Evolutionary conservation across 345 rosid species (phyloP), one percentile per base, ranked within the genome.

Genomic region (Eucalyptus pauciflora): DNA sequence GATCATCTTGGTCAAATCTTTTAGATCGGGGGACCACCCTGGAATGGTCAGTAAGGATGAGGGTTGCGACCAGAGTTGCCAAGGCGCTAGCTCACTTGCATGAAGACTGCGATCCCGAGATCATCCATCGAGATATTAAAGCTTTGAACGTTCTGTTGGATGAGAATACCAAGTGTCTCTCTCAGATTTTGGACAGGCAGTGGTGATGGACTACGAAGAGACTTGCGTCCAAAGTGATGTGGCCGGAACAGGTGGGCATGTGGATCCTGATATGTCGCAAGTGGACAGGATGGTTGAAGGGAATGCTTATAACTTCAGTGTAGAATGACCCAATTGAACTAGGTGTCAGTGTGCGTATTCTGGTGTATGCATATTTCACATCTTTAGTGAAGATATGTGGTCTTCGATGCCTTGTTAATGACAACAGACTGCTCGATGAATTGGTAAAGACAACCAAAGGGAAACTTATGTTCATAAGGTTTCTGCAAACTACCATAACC

Each of bases 331-430:
- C 20, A 14, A n/a, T 64, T 13, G 71, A 2, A n/a, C 20, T 6
- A 64, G 71, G 37, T n/a, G 71, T 64, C 10, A 0, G 0, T 62
- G 69, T 62, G 69, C 69, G 0, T 29, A 62, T 62, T 12, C 4
- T 62, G 69, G 69, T 13, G 31, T 6, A 27, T 62, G 69, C 69
- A 62, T 62, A 62, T 62, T 62, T 62, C 69, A 27, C 69, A 27
- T 62, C 31, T 62, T 62, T 62, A 62, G 69, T 29, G 69, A 29
- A 62, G 67, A 25, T 60, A 25, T 60, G 69, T 1, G 69, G 31
- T 60, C 69, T 60, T 60, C n/a, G 69, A 60, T 60, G 69, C 58
- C 69, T 60, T 60, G 69, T 62, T 62, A 62, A 29, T 62, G 69
- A 13, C 33, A 62, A 62, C 33, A 52, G 33, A 27, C 69, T 12